Percentiles rank a stretch among this genome's conserved stretches.
These are phyloP conservation scores for Sphagnum magellanicum DNA, from an alignment of 228 moss, liverwort and hornwort species.

Conservation along the genomic window DNA sequence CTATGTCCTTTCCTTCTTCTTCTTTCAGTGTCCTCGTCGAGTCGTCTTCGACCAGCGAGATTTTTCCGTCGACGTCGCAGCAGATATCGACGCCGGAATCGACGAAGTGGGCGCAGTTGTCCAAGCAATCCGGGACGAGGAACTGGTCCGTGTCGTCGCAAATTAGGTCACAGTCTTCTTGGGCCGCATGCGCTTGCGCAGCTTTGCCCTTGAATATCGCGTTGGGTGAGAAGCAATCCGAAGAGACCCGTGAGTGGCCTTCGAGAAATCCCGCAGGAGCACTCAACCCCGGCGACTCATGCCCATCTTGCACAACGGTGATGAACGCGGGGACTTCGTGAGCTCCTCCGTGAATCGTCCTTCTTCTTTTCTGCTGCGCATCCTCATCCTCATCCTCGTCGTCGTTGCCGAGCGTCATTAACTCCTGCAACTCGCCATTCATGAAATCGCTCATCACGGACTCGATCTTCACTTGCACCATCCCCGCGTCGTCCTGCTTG, in stretches of 20 bases:
- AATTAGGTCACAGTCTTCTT: slow-evolving; percentile 13
- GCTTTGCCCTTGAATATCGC: slow-evolving; percentile 33
- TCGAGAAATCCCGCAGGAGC: slow-evolving; percentile 32
- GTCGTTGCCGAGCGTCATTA: too few relatives aligned
- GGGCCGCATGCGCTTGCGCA: slow-evolving; percentile 20
- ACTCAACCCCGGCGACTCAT: not conserved
- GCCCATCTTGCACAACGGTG: slow-evolving; percentile 46
- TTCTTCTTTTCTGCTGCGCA: too few relatives aligned
- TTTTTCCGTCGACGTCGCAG: slow-evolving; percentile 33
- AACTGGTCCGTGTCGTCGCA: slow-evolving; percentile 44
- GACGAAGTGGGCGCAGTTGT: slow-evolving; percentile 12
- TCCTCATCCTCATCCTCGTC: too few relatives aligned
- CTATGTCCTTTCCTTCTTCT: too few relatives aligned
- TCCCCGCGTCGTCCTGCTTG: slow-evolving; percentile 4
- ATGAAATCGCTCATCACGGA: not conserved
- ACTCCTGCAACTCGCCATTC: not conserved
- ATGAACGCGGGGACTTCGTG: slow-evolving; percentile 59
- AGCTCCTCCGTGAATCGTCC: not conserved
- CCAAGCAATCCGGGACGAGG: slow-evolving; percentile 33
- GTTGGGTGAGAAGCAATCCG: slow-evolving; percentile 40
- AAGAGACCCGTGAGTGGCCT: slow-evolving; percentile 13
- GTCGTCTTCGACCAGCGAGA: too few relatives aligned
- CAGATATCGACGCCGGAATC: slow-evolving; percentile 34
- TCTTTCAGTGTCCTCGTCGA: too few relatives aligned
- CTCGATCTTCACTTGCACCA: slow-evolving; percentile 19